Percentiles rank a stretch among this genome's conserved stretches.
These are phyloP conservation scores for Cytospora piceicola DNA, from an alignment of 2,329 filamentous ascomycete genomes.

Conservation along the genomic window DNA sequence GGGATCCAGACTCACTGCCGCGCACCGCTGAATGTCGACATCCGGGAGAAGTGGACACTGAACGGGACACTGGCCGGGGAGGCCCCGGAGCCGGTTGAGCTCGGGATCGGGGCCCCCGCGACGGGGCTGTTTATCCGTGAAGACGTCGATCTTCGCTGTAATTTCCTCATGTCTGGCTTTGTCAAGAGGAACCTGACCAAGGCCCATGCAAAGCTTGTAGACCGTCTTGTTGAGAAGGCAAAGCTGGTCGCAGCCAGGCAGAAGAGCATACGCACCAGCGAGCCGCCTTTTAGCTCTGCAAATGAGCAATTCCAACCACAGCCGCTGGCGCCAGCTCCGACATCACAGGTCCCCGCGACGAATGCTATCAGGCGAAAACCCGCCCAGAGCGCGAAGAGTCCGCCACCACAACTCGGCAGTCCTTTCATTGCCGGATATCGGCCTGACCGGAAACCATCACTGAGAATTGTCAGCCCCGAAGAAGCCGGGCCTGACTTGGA, in stretches of 20 bases:
- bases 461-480: constrained; percentile 7
- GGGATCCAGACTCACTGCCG: constrained; percentile 84
- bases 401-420: constrained; percentile 31
- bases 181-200: constrained; percentile 83
- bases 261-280: not conserved
- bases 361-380: not conserved
- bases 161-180: constrained; percentile 73
- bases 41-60: constrained; percentile 77
- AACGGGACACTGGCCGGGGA: constrained; percentile 74
- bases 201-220: constrained; percentile 72
- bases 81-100: constrained; percentile 64
- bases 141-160: constrained; percentile 83
- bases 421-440: constrained; percentile 14
- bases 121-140: constrained; percentile 81
- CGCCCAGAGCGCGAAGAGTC: constrained; percentile 27
- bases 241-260: constrained; percentile 38
- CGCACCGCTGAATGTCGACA: constrained; percentile 79
- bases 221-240: constrained; percentile 60
- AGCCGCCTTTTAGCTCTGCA: not conserved
- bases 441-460: not conserved
- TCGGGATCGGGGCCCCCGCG: constrained; percentile 67
- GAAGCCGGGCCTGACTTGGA: not conserved
- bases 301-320: constrained; percentile 6
- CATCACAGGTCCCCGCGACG: not conserved
- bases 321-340: constrained; percentile 10